Evolutionary conservation across 1,284 basidiomycete genomes (phyloP), one percentile per base, ranked within the genome.

Genomic region (Ceratobasidium theobromae): DNA sequence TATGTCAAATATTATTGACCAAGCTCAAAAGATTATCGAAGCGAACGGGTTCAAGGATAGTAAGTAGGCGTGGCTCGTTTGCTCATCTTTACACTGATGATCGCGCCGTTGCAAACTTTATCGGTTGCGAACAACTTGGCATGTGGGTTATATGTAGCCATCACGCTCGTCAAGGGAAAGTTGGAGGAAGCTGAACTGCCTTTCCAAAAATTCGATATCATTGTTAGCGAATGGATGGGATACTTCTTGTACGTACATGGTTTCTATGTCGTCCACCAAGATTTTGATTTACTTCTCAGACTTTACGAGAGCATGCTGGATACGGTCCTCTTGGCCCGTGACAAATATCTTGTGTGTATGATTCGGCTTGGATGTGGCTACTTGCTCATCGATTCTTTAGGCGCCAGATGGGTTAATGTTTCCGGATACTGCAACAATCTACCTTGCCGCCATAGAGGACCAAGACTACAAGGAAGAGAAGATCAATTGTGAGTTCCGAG

Each of bases 391-490:
- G 1, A 35, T 30, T 57, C n/a, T 32, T 9, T 41, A 77, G 76
- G 90, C 91, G 73, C 87, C 88, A 46, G 91, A 80, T 60, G 97
- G 97, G 54, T 82, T 93, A 65, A 91, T 99, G 77, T 98, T 99
- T 83, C 97, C 97, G 11, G 97, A 99, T 79, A 90, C 84, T 60
- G 96, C 96, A 11, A 94, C 87, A 27, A 82, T 99, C 74, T 98
- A 92, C 81, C 75, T 99, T 66, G 95, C 95, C 46, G 97, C 95
- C 45, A 98, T 99, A 74, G 97, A 99, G 78, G 97, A 99, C 77
- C 90, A 96, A 75, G 97, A 99, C 70, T 99, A 99, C 85, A 99
- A 99, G 79, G 95, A 99, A 72, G 96, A 99, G 78, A 99, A 99
- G 80, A 99, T 99, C 76, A 95, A 95, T 78, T 98, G 94, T 95